Base-by-base conservation (phyloP, 2,329 filamentous ascomycete genomes). In the Paracorniculantispora psalliotae region DNA sequence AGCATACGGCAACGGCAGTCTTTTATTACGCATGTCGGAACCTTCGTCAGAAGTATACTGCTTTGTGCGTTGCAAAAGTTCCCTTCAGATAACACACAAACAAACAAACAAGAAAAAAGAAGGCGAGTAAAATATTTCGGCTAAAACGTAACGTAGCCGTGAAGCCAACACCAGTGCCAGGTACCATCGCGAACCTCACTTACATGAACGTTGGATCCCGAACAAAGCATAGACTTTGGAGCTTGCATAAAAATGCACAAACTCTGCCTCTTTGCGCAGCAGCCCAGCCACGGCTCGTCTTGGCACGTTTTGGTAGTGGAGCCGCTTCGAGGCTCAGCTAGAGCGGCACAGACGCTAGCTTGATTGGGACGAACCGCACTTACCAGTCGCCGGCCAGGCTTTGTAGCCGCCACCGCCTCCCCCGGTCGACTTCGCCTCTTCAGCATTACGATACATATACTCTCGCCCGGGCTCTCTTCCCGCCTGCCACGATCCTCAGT, bases 401-500 rank as follows among this genome's bases (percentile, higher is more conserved):
- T 19, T 10, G 3, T 26, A 26, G n/a, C 53, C 43, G 53, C 54
- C 54, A 48, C 54, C 54, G 12, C 54, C 12, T 49, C 46, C 46
- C 35, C 46, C 35, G 4, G 33, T 49, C n/a, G 46, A 50, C 54
- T 57, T 57, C 54, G 54, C 54, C 54, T 57, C 46, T 50, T 23
- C 43, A 44, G 23, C 44, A 49, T 10, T 57, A 21, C 23, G 54
- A 57, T 57, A 57, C 54, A 57, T 57, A 57, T 57, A 57, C n/a
- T 49, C 41, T 21, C 46, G 28, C 33, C 54, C 23, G 19, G 25
- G 41, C 35, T 46, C 52, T 55, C 39, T 23, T 46, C 54, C 35
- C 43, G 17, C 12, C 33, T 9, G 17, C 30, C 17, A 44, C 39
- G 17, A 51, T 46, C 55, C n/a, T 46, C 23, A 28, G 21, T 17